These are phyloP conservation scores for Lepidium campestre DNA, from an alignment of 441 rosid species.

Conservation along the genomic window DNA sequence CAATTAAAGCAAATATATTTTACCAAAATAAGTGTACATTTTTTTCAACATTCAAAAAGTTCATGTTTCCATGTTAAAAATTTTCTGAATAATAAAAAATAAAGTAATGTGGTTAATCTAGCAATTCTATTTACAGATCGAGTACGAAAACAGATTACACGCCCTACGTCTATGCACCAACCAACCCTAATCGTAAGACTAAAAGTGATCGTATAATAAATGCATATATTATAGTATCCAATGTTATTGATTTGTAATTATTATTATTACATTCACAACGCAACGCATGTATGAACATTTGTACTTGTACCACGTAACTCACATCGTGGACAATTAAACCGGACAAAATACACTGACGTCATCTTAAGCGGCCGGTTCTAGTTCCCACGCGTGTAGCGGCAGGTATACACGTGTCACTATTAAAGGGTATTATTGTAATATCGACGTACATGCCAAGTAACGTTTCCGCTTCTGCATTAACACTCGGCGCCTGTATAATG, in stretches of 20 bases:
- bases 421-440: slow-evolving; percentile 8
- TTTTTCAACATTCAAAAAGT: too few species aligned
- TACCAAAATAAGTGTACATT: too few species aligned
- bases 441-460: slow-evolving; percentile 11
- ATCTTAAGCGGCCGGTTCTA: slow-evolving; percentile 15
- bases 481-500: slow-evolving; percentile 25
- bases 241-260: not conserved
- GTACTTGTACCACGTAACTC: not conserved
- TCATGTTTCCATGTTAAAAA: too few species aligned
- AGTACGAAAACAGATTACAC: not conserved
- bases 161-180: not conserved
- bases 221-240: slow-evolving; percentile 8
- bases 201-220: not conserved
- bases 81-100: too few species aligned
- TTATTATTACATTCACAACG: too few species aligned
- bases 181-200: not conserved
- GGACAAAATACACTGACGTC: not conserved
- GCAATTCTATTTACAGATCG: not conserved
- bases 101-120: too few species aligned
- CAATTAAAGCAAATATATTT: too few species aligned
- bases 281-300: not conserved
- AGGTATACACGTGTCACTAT: not conserved
- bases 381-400: slow-evolving; percentile 26
- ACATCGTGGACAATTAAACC: not conserved
- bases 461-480: slow-evolving; percentile 25